These are phyloP conservation scores for Jackrogersella minutella DNA, from an alignment of 495 filamentous ascomycete species.

Conservation along the genomic window DNA sequence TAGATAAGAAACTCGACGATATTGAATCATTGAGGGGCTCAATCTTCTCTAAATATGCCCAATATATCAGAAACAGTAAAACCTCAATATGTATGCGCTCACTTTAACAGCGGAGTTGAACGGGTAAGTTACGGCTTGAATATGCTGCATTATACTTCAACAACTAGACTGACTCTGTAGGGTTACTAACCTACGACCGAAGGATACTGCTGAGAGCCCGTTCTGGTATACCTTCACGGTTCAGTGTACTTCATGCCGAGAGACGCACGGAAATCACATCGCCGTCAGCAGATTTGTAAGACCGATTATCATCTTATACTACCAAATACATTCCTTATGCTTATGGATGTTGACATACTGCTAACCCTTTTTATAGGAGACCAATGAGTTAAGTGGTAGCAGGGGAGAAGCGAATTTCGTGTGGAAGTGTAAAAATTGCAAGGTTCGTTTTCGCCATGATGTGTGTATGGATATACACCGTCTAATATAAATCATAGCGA, in stretches of 20 bases:
- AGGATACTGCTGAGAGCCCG: conserved; percentile 78
- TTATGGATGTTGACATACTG: neutral
- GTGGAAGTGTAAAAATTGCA: conserved; percentile 95
- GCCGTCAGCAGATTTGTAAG: conserved; percentile 88
- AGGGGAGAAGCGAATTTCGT: conserved; percentile 97
- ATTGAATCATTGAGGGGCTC: conserved; percentile 21
- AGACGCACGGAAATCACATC: conserved; percentile 88
- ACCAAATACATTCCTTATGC: neutral
- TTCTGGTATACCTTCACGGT: conserved; percentile 98
- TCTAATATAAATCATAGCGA: conserved; percentile 47
- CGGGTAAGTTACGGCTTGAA: conserved; percentile 56
- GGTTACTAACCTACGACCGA: conserved; percentile 85
- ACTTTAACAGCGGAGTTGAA: conserved; percentile 79
- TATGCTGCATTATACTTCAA: conserved; percentile 18
- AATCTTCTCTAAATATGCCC: neutral
- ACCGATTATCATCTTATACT: conserved; percentile 6
- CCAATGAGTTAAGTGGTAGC: conserved; percentile 85
- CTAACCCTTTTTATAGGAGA: conserved; percentile 63
- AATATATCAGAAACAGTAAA: neutral
- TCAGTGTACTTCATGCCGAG: conserved; percentile 93
- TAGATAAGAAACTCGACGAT: neutral
- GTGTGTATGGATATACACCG: neutral
- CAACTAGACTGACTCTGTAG: conserved; percentile 57
- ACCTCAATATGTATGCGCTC: conserved; percentile 74
- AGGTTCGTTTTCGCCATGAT: conserved; percentile 54